These are phyloP conservation scores for Fusarium dimerum DNA, from an alignment of 2,329 filamentous ascomycete species.

Conservation along the genomic window DNA sequence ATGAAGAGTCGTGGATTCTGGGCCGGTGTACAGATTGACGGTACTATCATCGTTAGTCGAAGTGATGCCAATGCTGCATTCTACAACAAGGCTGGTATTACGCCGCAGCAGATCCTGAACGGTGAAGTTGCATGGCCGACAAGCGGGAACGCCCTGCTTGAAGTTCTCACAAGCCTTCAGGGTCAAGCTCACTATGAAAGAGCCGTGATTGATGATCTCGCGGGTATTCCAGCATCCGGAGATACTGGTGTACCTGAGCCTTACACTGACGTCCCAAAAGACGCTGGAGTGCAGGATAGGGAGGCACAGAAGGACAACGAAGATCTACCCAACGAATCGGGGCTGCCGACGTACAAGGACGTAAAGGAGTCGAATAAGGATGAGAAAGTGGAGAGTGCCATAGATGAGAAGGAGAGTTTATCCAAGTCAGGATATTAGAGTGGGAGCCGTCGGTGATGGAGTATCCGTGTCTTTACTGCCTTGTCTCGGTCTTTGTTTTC, in stretches of 20 bases:
- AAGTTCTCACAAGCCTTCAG: slow-evolving; percentile 42
- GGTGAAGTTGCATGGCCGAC: slow-evolving; percentile 43
- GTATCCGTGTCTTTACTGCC: not conserved
- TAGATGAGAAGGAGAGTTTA: slow-evolving; percentile 31
- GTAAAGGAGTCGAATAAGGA: slow-evolving; percentile 7
- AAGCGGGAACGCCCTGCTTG: slow-evolving; percentile 39
- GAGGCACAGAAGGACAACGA: not conserved
- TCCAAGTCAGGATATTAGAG: slow-evolving; percentile 23
- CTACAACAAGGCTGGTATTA: slow-evolving; percentile 60
- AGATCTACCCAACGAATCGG: slow-evolving; percentile 1
- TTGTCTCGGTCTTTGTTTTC: not conserved
- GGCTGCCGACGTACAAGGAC: slow-evolving; percentile 20
- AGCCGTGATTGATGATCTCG: slow-evolving; percentile 30
- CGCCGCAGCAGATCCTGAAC: slow-evolving; percentile 37
- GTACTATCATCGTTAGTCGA: slow-evolving; percentile 74
- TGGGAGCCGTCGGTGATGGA: not conserved
- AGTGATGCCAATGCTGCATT: slow-evolving; percentile 78
- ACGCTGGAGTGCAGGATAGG: not conserved
- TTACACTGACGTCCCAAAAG: slow-evolving; percentile 14
- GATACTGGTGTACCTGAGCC: slow-evolving; percentile 26
- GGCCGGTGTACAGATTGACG: slow-evolving; percentile 77
- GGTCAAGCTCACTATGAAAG: slow-evolving; percentile 31
- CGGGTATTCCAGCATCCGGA: slow-evolving; percentile 18
- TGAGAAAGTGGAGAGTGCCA: slow-evolving; percentile 14
- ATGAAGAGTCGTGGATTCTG: slow-evolving; percentile 81